A percentile compares a stretch with the other conserved stretches of the same genome.
Evolutionary conservation across 2,329 filamentous ascomycete species (phyloP).

Genomic region (Fusarium graminum): DNA sequence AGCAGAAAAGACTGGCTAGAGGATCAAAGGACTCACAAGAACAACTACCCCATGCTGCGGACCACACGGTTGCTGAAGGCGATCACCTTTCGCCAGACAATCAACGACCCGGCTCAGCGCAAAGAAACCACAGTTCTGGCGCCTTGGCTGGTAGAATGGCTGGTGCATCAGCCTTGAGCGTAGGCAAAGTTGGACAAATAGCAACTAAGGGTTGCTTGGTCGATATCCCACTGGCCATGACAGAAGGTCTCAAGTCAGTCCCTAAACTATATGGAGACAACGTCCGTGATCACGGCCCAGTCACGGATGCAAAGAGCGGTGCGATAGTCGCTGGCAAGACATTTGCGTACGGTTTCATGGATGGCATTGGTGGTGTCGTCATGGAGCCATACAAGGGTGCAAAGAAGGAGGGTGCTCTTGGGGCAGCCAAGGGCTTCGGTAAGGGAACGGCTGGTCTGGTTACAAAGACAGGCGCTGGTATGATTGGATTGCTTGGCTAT

Average conservation of each 20-base stretch:
- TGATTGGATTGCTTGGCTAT: not conserved
- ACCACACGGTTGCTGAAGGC: not conserved
- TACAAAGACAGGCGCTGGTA: constrained; percentile 3
- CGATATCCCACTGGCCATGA: constrained; percentile 10
- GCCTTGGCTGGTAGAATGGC: constrained; percentile 8
- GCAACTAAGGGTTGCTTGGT: constrained; percentile 16
- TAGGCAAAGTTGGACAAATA: not conserved
- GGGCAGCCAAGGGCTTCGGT: not conserved
- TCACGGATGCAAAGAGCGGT: constrained; percentile 1
- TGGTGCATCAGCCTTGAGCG: constrained; percentile 18
- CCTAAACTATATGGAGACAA: constrained; percentile 3
- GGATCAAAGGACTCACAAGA: not conserved
- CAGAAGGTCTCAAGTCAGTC: constrained; percentile 7
- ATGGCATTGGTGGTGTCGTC: not conserved
- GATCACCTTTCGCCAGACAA: not conserved
- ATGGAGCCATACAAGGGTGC: constrained; percentile 1
- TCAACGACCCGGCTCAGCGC: not conserved
- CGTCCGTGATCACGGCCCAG: not conserved
- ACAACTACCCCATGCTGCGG: no score
- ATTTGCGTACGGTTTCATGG: not conserved
- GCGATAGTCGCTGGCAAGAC: not conserved
- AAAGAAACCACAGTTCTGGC: not conserved
- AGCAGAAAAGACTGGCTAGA: not conserved
- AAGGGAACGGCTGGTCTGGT: not conserved
- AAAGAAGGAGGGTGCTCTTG: constrained; percentile 2